Conservation (phyloP, 208 protist genomes). For the Leishmania gerbilli region DNA sequence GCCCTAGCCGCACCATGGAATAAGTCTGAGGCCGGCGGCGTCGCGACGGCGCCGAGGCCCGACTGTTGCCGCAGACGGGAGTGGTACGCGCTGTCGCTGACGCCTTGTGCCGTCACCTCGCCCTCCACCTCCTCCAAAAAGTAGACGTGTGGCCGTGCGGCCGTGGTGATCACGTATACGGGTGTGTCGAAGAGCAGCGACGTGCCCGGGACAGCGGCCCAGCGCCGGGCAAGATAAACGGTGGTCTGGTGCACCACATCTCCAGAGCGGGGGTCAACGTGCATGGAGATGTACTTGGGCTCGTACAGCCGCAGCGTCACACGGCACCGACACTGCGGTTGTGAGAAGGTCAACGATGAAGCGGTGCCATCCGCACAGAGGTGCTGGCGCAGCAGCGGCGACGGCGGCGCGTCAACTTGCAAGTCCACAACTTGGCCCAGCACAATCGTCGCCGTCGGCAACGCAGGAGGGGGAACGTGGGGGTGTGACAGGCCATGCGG, state of each 20-base stretch:
- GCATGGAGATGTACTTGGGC: slow-evolving; percentile 35
- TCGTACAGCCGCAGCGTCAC: slow-evolving; percentile 64
- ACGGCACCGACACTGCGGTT: slow-evolving; percentile 4
- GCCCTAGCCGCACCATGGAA: neutral
- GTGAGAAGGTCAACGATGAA: slow-evolving; percentile 4
- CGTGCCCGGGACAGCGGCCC: slow-evolving; percentile 22
- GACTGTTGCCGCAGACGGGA: neutral
- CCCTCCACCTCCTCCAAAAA: slow-evolving; percentile 44
- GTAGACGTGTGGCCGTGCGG: slow-evolving; percentile 63
- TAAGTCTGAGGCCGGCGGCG: neutral
- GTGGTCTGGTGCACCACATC: slow-evolving; percentile 53
- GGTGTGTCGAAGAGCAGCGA: slow-evolving; percentile 64
- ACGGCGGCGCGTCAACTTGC: neutral
- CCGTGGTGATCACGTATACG: slow-evolving; percentile 62
- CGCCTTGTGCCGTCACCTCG: neutral
- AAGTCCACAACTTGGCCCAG: slow-evolving; percentile 59
- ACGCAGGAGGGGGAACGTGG: neutral
- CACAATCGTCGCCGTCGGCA: slow-evolving; percentile 23
- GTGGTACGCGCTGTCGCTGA: neutral
- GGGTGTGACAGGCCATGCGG: neutral
- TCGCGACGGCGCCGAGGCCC: neutral
- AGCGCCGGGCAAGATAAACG: slow-evolving; percentile 35
- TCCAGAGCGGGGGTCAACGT: slow-evolving; percentile 44
- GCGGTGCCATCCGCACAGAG: neutral
- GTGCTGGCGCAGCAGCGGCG: neutral